Conservation (phyloP, 129 eudicot species). For the Chrysanthemum seticuspe region DNA sequence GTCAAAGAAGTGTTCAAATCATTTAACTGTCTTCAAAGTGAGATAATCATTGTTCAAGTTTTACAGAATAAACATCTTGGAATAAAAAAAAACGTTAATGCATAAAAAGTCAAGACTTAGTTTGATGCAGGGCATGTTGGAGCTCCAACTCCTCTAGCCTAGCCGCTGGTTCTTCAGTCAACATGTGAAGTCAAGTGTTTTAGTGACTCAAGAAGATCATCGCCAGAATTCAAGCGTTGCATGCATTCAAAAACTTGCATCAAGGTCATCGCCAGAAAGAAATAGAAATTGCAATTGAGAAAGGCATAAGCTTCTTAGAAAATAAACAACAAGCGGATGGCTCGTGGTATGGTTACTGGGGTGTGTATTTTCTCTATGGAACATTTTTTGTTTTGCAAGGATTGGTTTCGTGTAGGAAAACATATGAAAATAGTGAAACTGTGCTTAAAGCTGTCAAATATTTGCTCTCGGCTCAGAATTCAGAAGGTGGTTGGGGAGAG, state of each 20-base stretch:
- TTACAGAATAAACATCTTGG: too few relatives aligned
- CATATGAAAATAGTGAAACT: constrained; percentile 46
- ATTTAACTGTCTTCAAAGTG: too few relatives aligned
- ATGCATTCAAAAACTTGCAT: constrained; percentile 21
- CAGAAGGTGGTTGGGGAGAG: constrained; percentile 61
- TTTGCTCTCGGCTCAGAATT: constrained; percentile 49
- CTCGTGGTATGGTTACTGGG: constrained; percentile 60
- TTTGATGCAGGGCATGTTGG: too few relatives aligned
- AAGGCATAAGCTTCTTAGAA: constrained; percentile 32
- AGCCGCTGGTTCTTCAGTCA: too few relatives aligned
- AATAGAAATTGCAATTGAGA: constrained; percentile 29
- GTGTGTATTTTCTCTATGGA: constrained; percentile 58
- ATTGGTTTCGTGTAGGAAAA: constrained; percentile 41
- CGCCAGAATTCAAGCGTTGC: constrained; percentile 25
- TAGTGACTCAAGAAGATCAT: too few relatives aligned
- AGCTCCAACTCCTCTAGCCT: too few relatives aligned
- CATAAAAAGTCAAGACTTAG: too few relatives aligned
- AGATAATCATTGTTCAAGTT: too few relatives aligned
- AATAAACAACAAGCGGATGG: constrained; percentile 28
- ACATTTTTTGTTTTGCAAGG: constrained; percentile 50
- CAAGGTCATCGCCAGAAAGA: constrained; percentile 30
- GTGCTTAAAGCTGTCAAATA: constrained; percentile 46
- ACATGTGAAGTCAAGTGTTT: too few relatives aligned
- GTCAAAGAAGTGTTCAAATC: too few relatives aligned
- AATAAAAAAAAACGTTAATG: too few relatives aligned